Conservation (phyloP, 768 basidiomycete species). For the Gloeophyllum trabeum region DNA sequence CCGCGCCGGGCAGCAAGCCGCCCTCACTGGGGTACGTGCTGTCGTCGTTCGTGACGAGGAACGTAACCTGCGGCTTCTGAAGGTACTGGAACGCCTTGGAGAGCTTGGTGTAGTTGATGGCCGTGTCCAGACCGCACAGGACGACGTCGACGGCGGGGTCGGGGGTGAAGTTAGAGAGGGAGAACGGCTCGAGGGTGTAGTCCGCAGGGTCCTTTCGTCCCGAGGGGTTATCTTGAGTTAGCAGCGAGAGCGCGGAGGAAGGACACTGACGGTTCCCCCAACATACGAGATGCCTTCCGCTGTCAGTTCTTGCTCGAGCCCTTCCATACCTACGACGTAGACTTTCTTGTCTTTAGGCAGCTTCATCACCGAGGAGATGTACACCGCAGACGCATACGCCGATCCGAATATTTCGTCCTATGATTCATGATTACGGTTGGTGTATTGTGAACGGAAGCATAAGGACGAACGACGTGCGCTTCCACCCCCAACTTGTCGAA, state of each 20-base stretch:
- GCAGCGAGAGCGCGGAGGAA: conserved; percentile 1
- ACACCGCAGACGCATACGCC: conserved; percentile 76
- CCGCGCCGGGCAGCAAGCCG: conserved; percentile 74
- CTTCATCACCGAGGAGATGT: conserved; percentile 82
- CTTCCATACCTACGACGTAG: conserved; percentile 88
- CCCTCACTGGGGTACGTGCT: conserved; percentile 78
- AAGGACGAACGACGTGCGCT: conserved; percentile 61
- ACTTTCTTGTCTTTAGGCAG: conserved; percentile 89
- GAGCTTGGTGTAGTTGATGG: conserved; percentile 88
- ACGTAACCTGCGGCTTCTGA: conserved; percentile 22
- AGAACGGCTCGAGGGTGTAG: conserved; percentile 60
- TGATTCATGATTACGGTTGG: conserved; percentile 1
- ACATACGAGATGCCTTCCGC: conserved; percentile 71
- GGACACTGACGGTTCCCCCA: conserved; percentile 70
- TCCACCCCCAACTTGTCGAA: conserved; percentile 86
- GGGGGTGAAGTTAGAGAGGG: conserved; percentile 52
- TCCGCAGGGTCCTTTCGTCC: conserved; percentile 63
- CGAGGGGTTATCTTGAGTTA: conserved; percentile 3
- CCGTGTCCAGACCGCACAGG: conserved; percentile 82
- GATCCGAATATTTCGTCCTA: conserved; percentile 97
- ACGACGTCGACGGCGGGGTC: conserved; percentile 86
- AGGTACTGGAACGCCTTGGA: conserved; percentile 90
- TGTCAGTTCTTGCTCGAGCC: conserved; percentile 87
- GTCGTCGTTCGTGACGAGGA: conserved; percentile 89
- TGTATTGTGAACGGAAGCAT: not conserved